Evolutionary conservation across 768 basidiomycete genomes (phyloP).

Genomic region (Cystobasidium onofrii): DNA sequence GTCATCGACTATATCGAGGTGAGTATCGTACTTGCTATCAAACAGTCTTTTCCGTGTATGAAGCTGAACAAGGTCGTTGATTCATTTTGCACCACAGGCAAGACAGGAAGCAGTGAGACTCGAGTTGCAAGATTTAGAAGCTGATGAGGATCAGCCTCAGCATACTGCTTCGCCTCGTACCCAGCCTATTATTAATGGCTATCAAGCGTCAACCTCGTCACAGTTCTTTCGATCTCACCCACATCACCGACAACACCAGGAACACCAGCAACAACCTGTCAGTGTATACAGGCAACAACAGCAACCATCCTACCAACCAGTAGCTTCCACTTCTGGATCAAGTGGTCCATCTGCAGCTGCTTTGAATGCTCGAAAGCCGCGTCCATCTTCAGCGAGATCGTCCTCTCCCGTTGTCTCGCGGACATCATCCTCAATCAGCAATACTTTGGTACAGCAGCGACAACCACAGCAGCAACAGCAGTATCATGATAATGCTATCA

Average conservation of each 20-base stretch:
- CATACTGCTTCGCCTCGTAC: background rate
- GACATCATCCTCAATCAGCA: background rate
- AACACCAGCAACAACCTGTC: background rate
- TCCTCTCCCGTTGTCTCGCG: no score
- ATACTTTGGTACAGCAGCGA: background rate
- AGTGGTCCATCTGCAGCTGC: background rate
- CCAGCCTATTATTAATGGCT: background rate
- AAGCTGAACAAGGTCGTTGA: background rate
- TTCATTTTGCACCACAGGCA: background rate
- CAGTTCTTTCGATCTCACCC: background rate
- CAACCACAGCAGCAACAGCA: no score
- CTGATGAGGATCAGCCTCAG: conserved; percentile 11
- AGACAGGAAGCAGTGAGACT: conserved; percentile 26
- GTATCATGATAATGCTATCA: background rate
- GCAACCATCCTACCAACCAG: background rate
- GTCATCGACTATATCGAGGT: conserved; percentile 31
- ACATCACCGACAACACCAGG: background rate
- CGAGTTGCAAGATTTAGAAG: conserved; percentile 13
- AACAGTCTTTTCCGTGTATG: background rate
- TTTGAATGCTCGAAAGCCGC: background rate
- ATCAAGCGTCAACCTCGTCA: background rate
- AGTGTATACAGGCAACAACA: no score
- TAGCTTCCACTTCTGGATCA: background rate
- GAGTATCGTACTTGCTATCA: background rate
- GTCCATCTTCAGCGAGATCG: background rate